These are phyloP conservation scores for Serpula lacrymans DNA, from an alignment of 768 basidiomycete species.

Conservation along the genomic window DNA sequence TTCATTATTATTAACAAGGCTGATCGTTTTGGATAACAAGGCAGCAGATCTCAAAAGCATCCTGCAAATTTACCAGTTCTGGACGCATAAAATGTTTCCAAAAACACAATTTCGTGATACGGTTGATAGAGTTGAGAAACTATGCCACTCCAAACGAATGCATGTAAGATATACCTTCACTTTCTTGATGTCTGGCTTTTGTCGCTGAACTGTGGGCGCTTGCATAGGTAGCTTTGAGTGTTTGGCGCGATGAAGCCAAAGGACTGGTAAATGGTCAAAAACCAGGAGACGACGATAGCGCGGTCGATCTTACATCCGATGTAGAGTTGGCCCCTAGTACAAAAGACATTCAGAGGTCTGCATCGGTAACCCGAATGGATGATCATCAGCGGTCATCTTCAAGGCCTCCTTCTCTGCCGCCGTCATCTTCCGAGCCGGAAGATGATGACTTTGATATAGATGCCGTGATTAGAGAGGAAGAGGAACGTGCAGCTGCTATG, in stretches of 20 bases:
- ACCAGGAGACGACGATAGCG: slow-evolving; percentile 15
- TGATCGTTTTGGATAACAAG: slow-evolving; percentile 36
- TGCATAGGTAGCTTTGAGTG: slow-evolving; percentile 68
- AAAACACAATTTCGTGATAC: slow-evolving; percentile 87
- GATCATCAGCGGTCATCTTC: slow-evolving; percentile 32
- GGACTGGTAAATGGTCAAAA: slow-evolving; percentile 37
- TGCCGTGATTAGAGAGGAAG: slow-evolving; percentile 45
- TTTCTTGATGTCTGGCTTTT: slow-evolving; percentile 5
- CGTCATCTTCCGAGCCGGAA: slow-evolving; percentile 32
- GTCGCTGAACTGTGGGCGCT: too few species aligned
- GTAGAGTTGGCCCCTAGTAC: slow-evolving; percentile 13
- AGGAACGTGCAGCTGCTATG: slow-evolving; percentile 27
- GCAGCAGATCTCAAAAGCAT: slow-evolving; percentile 76
- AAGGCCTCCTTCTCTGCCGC: slow-evolving; percentile 36
- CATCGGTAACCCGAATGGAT: slow-evolving; percentile 5
- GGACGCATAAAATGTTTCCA: slow-evolving; percentile 92
- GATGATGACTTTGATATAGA: slow-evolving; percentile 53
- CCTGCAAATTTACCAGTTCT: slow-evolving; percentile 86
- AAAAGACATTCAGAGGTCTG: slow-evolving; percentile 12
- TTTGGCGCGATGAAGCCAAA: slow-evolving; percentile 72
- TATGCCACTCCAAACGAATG: slow-evolving; percentile 85
- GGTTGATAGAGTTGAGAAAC: slow-evolving; percentile 77
- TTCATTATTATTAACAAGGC: neutral
- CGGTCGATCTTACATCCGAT: slow-evolving; percentile 26
- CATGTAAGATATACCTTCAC: slow-evolving; percentile 49